Base-by-base conservation (phyloP, 2,329 filamentous ascomycete genomes). In the Pseudocercospora pini-densiflorae region DNA sequence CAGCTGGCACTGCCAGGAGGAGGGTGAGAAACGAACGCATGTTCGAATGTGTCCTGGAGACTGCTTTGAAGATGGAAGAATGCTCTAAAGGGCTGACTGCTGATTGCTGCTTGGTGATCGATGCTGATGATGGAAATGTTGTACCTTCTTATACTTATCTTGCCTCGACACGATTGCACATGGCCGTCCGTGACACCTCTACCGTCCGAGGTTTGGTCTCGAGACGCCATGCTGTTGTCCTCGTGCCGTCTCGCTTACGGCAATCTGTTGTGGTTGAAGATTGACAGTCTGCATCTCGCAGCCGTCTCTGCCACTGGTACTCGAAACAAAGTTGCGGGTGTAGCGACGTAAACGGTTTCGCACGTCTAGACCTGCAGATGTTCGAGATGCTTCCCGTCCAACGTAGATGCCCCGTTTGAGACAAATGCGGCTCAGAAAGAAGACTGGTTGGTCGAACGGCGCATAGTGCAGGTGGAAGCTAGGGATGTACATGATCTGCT, bases 1-100 rank as follows among this genome's bases (percentile, higher is more conserved):
- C 68, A 27, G 64, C 66, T 65, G 68, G 70, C 54, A 70, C 61
- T 57, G 67, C 69, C 59, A 71, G 67, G 55, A 71, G 67, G 51
- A 71, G 54, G 29, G 59, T 66, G 62, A 66, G 36, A 43, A 69
- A 60, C 27, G 64, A 68, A 47, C 61, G 62, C 69, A 71, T 71
- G 64, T 65, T 69, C 63, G 58, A 23, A 51, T 21, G 40, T 27
- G 64, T 43, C 40, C 16, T 43, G 16, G 40, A 43, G 40, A 43
- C 40, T n/a, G 40, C 16, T 43, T 19, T 19, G 16, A 43, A 7
- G 16, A 43, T 10, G 40, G 16, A 43, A 43, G 19, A 43, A 7
- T 43, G 40, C 40, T 51, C 59, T 59, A 58, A 61, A 45, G 33
- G 40, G 53, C 24, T 62, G 60, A 23, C 33, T 66, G 49, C 57